Conservation (phyloP, 2,329 filamentous ascomycete genomes). For the Ophiostoma pallidulum region DNA sequence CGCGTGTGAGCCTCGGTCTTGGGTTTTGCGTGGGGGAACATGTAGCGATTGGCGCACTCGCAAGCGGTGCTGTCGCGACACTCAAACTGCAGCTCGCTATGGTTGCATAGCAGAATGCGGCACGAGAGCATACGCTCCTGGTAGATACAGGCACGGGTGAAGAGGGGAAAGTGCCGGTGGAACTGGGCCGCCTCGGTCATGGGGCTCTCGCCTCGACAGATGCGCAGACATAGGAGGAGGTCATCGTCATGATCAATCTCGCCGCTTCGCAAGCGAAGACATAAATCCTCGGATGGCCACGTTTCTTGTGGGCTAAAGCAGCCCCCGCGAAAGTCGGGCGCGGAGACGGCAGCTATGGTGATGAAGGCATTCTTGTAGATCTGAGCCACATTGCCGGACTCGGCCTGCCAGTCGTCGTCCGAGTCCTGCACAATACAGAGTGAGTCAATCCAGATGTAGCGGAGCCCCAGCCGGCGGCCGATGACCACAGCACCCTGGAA, state of each 20-base stretch:
- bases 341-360: constrained; percentile 7
- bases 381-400: constrained; percentile 10
- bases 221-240: no score
- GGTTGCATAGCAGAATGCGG: background rate
- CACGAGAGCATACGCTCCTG: constrained; percentile 6
- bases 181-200: no score
- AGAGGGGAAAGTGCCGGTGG: background rate
- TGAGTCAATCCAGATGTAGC: background rate
- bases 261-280: no score
- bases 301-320: background rate
- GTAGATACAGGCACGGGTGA: background rate
- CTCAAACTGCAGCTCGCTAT: background rate
- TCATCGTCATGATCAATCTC: no score
- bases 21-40: no score
- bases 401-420: constrained; percentile 7
- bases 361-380: constrained; percentile 7
- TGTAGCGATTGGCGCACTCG: no score
- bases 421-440: background rate
- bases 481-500: background rate
- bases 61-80: no score
- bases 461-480: background rate
- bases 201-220: no score
- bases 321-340: background rate
- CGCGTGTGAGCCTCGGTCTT: no score
- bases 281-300: background rate